phyloP scores from a whole-genome alignment of 1,284 basidiomycete genomes.

The Peniophora sp. region DNA sequence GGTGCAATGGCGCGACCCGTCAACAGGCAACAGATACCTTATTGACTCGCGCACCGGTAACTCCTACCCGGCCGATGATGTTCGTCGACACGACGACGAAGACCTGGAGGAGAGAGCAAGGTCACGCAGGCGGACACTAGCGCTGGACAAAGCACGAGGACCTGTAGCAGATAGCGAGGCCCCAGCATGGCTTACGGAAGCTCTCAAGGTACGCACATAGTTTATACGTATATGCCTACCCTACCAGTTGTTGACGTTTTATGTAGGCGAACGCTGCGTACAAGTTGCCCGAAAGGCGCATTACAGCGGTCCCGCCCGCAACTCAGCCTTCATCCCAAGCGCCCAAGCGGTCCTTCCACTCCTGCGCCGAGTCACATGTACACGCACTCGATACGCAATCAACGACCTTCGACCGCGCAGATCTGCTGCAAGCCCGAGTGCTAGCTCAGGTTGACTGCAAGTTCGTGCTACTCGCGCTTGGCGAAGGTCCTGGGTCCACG shows the following conservation, averaged over 20 bases:
- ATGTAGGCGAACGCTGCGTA: neutral
- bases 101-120: slow-evolving; percentile 3
- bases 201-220: slow-evolving; percentile 22
- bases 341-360: neutral
- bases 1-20: slow-evolving; percentile 52
- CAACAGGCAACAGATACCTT: slow-evolving; percentile 58
- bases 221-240: neutral
- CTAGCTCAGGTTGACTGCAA: slow-evolving; percentile 85
- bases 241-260: neutral
- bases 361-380: neutral
- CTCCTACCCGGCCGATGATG: slow-evolving; percentile 30
- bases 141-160: slow-evolving; percentile 9
- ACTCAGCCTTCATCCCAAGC: neutral
- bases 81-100: slow-evolving; percentile 13
- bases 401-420: slow-evolving; percentile 36
- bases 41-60: slow-evolving; percentile 64
- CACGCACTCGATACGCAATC: neutral
- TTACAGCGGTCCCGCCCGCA: slow-evolving; percentile 4
- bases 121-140: slow-evolving; percentile 13
- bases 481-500: slow-evolving; percentile 14
- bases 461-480: slow-evolving; percentile 28
- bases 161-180: slow-evolving; percentile 8
- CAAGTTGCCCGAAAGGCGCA: slow-evolving; percentile 10
- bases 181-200: slow-evolving; percentile 47
- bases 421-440: slow-evolving; percentile 47